Conservation (phyloP, 2,329 filamentous ascomycete species). For the Metarhizium anisopliae region DNA sequence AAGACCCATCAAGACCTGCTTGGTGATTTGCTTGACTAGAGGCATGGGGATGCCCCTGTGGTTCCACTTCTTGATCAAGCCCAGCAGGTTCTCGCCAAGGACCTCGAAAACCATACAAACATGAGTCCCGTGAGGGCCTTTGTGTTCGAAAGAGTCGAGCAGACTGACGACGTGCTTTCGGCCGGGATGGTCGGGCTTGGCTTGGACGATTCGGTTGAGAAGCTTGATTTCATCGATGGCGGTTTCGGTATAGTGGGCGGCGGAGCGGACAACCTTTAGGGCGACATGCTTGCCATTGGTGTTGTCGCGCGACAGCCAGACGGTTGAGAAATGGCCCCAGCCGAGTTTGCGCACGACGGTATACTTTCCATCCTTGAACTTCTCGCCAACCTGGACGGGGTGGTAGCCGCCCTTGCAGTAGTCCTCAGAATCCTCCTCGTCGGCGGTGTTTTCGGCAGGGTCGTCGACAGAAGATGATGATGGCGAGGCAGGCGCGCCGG, state of each 20-base stretch:
- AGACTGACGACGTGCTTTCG: conserved; percentile 93
- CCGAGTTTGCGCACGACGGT: conserved; percentile 92
- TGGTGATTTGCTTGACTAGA: conserved; percentile 96
- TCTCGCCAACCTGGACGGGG: conserved; percentile 86
- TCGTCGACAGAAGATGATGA: conserved; percentile 77
- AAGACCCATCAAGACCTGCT: conserved; percentile 89
- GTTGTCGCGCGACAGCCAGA: conserved; percentile 79
- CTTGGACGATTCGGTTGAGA: conserved; percentile 91
- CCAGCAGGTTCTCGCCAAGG: conserved; percentile 85
- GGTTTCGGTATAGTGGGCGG: conserved; percentile 97
- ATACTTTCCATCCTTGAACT: conserved; percentile 96
- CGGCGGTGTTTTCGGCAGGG: conserved; percentile 81
- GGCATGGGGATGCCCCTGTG: conserved; percentile 94
- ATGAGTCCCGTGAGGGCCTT: conserved; percentile 90
- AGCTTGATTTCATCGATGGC: conserved; percentile 98
- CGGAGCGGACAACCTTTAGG: conserved; percentile 93
- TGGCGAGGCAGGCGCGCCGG: conserved; percentile 61
- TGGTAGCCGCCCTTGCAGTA: conserved; percentile 99
- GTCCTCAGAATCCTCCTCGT: conserved; percentile 97
- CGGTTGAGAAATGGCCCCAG: conserved; percentile 99
- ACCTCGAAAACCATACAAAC: conserved; percentile 99
- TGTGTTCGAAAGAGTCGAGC: conserved; percentile 94
- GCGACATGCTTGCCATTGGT: conserved; percentile 87
- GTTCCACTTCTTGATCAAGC: conserved; percentile 97
- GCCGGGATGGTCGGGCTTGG: conserved; percentile 89